Base-by-base conservation (phyloP, 2,329 filamentous ascomycete genomes). In the Ambrosiella beaveri region DNA sequence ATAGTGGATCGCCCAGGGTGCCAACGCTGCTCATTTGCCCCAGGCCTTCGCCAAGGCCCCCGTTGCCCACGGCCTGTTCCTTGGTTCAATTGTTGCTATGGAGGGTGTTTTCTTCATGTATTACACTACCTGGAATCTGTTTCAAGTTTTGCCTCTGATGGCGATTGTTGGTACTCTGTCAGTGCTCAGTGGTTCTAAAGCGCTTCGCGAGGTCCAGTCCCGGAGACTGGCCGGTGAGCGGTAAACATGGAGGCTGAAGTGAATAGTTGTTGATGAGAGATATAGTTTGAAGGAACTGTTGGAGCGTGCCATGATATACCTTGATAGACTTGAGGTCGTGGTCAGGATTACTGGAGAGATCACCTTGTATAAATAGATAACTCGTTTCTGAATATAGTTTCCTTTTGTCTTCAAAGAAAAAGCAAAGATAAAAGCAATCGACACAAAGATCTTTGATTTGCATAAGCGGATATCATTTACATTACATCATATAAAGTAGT, bases 91-190 rank as follows among this genome's bases (percentile, higher is more conserved):
- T 58, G 62, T 95, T 44, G 82, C 83, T 19, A 86, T 98, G 75
- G 93, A 98, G 70, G 86, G 80, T 13, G 82, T 95, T 59, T 96
- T 98, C 73, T 91, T 93, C 74, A 73, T 95, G 63, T 98, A 98
- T 77, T 97, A 97, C 72, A 85, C 80, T 57, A 81, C 74, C 66
- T 96, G 91, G 90, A 95, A 84, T 66, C 75, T 98, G 51, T 95
- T 97, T 77, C 85, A 95, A 74, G 82, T 81, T 12, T 75, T 98
- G 54, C 90, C 89, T 3, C 82, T 82, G 35, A 82, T 85, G 57
- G 75, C 75, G 39, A 71, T 82, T 49, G 79, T 93, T 37, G 82
- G 83, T 13, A 71, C 78, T 35, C 79, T 89, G 57, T 81, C 87
- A 9, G 88, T 95, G 67, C 70, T 97, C 62, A 95, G 88, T 68